Base-by-base conservation (phyloP, 2,329 filamentous ascomycete genomes). In the Fusarium sp. region DNA sequence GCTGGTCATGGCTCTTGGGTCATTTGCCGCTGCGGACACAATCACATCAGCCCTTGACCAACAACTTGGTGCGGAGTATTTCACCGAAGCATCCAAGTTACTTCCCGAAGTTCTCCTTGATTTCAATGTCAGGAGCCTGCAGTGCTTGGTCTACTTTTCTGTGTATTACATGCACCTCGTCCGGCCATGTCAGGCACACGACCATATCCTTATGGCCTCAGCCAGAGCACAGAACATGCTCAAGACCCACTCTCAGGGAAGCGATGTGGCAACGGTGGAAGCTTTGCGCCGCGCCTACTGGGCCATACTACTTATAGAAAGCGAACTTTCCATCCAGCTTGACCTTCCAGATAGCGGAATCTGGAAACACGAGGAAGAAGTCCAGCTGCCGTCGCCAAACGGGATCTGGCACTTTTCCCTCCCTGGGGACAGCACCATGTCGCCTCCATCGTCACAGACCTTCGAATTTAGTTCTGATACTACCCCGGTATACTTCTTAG, bases 401-500 rank as follows among this genome's bases (percentile, higher is more conserved):
- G 39, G 27, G 7, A 60, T 56, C 16, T 65, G 64, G 54, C 41
- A 27, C 20, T 14, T 56, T 31, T 33, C 56, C 33, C 37, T 39
- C 35, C 33, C 16, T 5, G 33, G 16, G 64, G 50, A 48, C 58
- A 54, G 39, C 20, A 9, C 57, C 57, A 43, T 20, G 57, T 29
- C 57, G 37, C n/a, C 24, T 57, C 54, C 20, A 29, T 59, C 63
- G 35, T 65, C 69, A 16, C 57, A 60, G 37, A 8, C 22, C 16
- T 29, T 37, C 31, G 58, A 61, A 39, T 10, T 27, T 24, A 6
- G 18, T n/a, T 20, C 58, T 18, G 71, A 78, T 20, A 57, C 63
- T 33, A 62, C 59, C 20, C 65, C 67, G 29, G 71, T 76, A 10
- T 82, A 80, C 63, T 81, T 82, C 57, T 72, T 82, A 1, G 79